Conservation (phyloP, 2,329 filamentous ascomycete genomes). For the Apiospora rasikravindrae region DNA sequence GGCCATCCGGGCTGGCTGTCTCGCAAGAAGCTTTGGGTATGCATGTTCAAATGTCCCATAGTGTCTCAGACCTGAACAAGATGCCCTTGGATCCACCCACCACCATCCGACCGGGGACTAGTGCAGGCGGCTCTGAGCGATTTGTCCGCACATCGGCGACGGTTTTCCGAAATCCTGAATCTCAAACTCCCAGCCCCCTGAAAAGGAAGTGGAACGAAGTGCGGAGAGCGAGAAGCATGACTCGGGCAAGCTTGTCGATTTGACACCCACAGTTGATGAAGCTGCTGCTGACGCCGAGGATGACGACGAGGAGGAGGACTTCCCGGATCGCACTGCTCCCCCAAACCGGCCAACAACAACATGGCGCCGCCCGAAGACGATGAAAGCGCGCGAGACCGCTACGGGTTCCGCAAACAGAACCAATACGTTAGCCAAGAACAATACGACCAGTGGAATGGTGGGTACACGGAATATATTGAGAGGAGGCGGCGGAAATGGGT, state of each 20-base stretch:
- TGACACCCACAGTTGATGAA: constrained; percentile 19
- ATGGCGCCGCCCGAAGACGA: constrained; percentile 49
- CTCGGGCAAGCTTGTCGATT: constrained; percentile 55
- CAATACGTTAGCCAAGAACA: constrained; percentile 77
- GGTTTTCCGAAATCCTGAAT: constrained; percentile 42
- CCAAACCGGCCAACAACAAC: constrained; percentile 25
- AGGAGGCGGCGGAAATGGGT: constrained; percentile 84
- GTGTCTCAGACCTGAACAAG: constrained; percentile 10
- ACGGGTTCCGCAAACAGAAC: constrained; percentile 89
- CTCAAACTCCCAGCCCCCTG: constrained; percentile 35
- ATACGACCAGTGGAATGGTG: constrained; percentile 81
- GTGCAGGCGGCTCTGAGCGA: constrained; percentile 26
- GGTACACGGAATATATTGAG: constrained; percentile 76
- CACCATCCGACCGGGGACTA: constrained; percentile 17
- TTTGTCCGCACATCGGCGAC: constrained; percentile 44
- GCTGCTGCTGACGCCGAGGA: constrained; percentile 40
- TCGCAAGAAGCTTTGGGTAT: constrained; percentile 3
- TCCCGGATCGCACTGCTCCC: constrained; percentile 39
- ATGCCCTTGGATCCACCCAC: background rate
- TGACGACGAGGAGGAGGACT: constrained; percentile 59
- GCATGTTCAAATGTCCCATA: background rate
- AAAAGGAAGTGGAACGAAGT: constrained; percentile 4
- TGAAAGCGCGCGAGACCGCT: constrained; percentile 71
- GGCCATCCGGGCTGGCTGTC: background rate
- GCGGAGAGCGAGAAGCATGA: constrained; percentile 48